Conservation (phyloP, 441 rosid genomes). For the Pelargonium fulgidum region DNA sequence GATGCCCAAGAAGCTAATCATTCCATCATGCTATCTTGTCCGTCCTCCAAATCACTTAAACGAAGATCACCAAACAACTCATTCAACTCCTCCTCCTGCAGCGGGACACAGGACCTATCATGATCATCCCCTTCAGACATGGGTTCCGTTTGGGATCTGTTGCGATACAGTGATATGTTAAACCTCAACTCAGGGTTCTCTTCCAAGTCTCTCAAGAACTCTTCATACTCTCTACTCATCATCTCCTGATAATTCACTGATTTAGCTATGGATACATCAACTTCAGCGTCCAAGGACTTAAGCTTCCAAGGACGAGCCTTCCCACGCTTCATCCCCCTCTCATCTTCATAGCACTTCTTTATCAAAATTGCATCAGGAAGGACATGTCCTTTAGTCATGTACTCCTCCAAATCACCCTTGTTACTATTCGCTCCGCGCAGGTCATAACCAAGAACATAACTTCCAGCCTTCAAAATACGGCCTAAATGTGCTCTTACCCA, state of each 20-base stretch:
- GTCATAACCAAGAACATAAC: conserved; percentile 16
- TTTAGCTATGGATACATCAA: conserved; percentile 49
- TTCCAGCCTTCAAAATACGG: conserved; percentile 14
- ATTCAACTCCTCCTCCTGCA: too few species aligned
- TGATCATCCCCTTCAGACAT: too few species aligned
- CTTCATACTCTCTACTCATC: conserved; percentile 44
- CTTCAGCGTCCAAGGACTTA: conserved; percentile 55
- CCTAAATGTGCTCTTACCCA: conserved; percentile 13
- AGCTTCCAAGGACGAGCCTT: conserved; percentile 53
- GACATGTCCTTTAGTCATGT: conserved; percentile 6
- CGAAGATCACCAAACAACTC: too few species aligned
- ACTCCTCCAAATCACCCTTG: conserved; percentile 8
- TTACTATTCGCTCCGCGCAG: conserved; percentile 15
- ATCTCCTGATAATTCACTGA: conserved; percentile 36
- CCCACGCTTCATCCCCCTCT: conserved; percentile 45
- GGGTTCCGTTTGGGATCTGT: too few species aligned
- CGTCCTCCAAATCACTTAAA: too few species aligned
- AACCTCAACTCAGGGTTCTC: conserved; percentile 65
- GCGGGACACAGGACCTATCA: too few species aligned
- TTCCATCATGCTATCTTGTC: too few species aligned
- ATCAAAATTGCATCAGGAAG: conserved; percentile 53
- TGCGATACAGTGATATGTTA: too few species aligned
- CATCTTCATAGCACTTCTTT: conserved; percentile 64
- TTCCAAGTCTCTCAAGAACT: conserved; percentile 65
- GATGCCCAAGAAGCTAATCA: too few species aligned